phyloP scores from a whole-genome alignment of 2,329 filamentous ascomycete genomes.

The Diaporthe australafricana region DNA sequence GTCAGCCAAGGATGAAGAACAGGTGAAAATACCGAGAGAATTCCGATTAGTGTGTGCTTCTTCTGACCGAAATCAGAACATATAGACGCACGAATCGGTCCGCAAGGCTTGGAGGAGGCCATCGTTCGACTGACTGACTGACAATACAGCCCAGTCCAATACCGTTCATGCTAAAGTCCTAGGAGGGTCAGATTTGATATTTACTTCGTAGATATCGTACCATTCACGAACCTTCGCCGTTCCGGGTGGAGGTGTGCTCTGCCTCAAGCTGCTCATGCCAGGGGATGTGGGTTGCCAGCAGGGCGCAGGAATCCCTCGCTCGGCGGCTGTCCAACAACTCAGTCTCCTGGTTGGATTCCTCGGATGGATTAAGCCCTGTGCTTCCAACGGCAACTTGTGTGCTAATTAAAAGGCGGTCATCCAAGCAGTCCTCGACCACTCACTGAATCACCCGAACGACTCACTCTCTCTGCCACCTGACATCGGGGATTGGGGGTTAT shows the following conservation, averaged over 20 bases:
- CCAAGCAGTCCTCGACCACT: not conserved
- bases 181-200: not conserved
- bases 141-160: not conserved
- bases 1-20: not conserved
- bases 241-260: not conserved
- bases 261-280: not conserved
- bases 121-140: not conserved
- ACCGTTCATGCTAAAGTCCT: not conserved
- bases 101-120: not conserved
- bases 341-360: not conserved
- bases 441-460: not conserved
- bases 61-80: not conserved
- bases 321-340: not conserved
- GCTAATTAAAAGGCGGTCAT: not conserved
- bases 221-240: no score
- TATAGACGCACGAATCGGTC: not conserved
- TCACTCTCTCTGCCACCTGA: not conserved
- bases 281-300: not conserved
- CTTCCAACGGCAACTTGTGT: not conserved
- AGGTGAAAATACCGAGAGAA: not conserved
- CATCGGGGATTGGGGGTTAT: not conserved
- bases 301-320: not conserved
- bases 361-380: not conserved
- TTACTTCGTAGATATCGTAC: no score
- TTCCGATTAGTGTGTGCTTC: not conserved